phyloP scores from a whole-genome alignment of 1,284 basidiomycete genomes.

The Ganoderma lucidum region DNA sequence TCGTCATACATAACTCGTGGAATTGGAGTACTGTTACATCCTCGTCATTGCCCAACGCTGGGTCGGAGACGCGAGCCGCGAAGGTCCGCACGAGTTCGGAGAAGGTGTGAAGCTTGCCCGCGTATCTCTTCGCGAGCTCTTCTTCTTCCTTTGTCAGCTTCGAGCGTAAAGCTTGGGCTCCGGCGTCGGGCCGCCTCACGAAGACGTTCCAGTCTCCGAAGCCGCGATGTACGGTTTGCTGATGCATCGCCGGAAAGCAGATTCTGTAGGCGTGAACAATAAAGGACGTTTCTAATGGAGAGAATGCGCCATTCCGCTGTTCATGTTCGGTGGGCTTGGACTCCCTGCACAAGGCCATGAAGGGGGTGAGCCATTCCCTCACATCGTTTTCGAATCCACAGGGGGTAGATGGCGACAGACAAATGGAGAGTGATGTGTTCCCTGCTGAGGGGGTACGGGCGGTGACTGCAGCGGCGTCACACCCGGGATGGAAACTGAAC shows the following conservation, averaged over 20 bases:
- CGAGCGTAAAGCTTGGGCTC: background rate
- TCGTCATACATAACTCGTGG: background rate
- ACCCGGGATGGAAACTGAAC: background rate
- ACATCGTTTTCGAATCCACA: background rate
- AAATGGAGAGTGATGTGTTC: background rate
- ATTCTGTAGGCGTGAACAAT: background rate
- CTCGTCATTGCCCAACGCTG: background rate
- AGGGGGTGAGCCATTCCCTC: background rate
- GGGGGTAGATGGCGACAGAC: background rate
- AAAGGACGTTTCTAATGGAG: background rate
- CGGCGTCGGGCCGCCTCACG: background rate
- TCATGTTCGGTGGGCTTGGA: background rate
- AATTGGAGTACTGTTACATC: background rate
- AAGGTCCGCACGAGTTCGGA: background rate
- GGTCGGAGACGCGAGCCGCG: background rate
- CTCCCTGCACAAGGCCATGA: background rate
- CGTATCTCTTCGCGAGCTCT: background rate
- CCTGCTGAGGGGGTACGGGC: no score
- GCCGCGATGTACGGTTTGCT: background rate
- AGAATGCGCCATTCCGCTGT: background rate
- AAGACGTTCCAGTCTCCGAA: background rate
- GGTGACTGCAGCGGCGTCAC: background rate
- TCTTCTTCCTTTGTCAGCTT: background rate
- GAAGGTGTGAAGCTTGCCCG: background rate
- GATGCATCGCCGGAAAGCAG: background rate